Evolutionary conservation across 257 asterid genomes (phyloP).

Genomic region (Craterostigma plantagineum): DNA sequence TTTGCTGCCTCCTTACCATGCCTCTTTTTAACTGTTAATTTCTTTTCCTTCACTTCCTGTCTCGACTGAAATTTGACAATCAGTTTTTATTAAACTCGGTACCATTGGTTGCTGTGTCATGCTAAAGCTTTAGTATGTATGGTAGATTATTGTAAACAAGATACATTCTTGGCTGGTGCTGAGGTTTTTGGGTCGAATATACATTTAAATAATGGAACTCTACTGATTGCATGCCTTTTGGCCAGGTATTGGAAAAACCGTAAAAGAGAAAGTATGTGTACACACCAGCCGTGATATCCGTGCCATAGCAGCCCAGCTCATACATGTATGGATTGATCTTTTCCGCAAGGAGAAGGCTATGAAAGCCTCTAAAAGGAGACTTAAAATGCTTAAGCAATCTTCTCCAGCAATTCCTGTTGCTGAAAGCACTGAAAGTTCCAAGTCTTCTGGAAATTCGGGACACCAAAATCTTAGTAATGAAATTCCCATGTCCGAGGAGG

Average conservation of each 20-base stretch:
- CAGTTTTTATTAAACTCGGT: not conserved
- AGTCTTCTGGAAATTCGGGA: slow-evolving; percentile 14
- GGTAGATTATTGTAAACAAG: no score
- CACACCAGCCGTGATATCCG: slow-evolving; percentile 99
- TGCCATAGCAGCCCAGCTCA: slow-evolving; percentile 96
- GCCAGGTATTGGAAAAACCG: slow-evolving; percentile 86
- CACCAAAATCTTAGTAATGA: slow-evolving; percentile 21
- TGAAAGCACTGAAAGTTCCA: slow-evolving; percentile 23
- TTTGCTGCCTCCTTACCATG: slow-evolving; percentile 5
- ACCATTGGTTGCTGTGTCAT: no score
- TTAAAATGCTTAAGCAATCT: slow-evolving; percentile 9
- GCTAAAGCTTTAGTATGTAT: no score
- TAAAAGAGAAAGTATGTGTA: slow-evolving; percentile 90
- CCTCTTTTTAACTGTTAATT: not conserved
- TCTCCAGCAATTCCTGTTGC: slow-evolving; percentile 17
- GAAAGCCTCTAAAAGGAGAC: no score
- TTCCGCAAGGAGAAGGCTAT: slow-evolving; percentile 86
- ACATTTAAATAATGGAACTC: not conserved
- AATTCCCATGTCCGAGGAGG: slow-evolving; percentile 75
- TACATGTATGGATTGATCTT: slow-evolving; percentile 82
- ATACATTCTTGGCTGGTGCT: no score
- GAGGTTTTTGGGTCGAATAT: no score
- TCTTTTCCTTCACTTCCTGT: not conserved
- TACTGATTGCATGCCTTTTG: no score
- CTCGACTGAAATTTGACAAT: not conserved